A percentile compares a stretch with the other conserved stretches of the same genome.
These are phyloP conservation scores for Isatis tinctoria DNA, from an alignment of 345 rosid genomes.

Conservation along the genomic window DNA sequence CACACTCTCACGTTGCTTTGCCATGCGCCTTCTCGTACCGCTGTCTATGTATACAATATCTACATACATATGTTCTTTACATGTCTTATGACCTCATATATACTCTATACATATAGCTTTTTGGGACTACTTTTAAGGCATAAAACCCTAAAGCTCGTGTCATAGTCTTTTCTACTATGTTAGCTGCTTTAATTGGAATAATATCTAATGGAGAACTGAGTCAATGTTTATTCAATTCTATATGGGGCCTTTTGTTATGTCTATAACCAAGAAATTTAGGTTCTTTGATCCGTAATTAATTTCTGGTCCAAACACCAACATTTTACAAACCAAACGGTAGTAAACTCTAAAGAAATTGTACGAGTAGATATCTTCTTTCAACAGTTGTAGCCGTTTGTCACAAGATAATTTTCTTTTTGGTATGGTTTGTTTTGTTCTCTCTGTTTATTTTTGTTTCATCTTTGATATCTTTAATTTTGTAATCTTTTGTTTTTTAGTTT, in stretches of 20 bases:
- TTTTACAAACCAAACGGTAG: too few relatives aligned
- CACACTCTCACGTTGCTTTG: conserved; percentile 32
- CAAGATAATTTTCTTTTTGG: too few relatives aligned
- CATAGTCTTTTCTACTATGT: conserved; percentile 7
- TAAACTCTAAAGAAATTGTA: too few relatives aligned
- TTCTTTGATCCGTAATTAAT: background rate
- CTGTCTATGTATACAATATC: background rate
- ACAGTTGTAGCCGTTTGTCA: too few relatives aligned
- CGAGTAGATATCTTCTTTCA: too few relatives aligned
- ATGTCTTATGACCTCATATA: conserved; percentile 8
- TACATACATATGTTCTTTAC: background rate
- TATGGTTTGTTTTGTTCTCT: too few relatives aligned
- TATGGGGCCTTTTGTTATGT: background rate
- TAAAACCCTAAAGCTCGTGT: conserved; percentile 15
- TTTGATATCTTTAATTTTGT: too few relatives aligned
- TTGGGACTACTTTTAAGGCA: background rate
- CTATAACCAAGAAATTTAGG: background rate
- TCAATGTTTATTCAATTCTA: background rate
- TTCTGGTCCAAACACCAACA: background rate
- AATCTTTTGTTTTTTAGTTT: too few relatives aligned
- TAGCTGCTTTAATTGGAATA: background rate
- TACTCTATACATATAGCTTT: conserved; percentile 9
- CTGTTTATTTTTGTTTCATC: too few relatives aligned
- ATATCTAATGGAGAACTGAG: background rate
- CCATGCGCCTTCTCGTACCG: conserved; percentile 28